These are phyloP conservation scores for Royoungia palumana DNA, from an alignment of 768 basidiomycete species.

Conservation along the genomic window DNA sequence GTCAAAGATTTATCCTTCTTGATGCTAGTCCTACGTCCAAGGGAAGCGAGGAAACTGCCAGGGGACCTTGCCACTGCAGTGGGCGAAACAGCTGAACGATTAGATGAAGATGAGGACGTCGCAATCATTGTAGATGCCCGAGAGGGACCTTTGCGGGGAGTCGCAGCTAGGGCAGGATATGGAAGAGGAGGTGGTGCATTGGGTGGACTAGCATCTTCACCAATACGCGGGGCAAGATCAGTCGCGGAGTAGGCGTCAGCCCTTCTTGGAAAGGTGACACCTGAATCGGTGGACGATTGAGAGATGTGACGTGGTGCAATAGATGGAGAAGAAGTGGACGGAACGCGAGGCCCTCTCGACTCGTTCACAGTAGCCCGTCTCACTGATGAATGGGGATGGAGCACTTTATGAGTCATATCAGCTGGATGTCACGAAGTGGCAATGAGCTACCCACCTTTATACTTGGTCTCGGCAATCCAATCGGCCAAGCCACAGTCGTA, in stretches of 20 bases:
- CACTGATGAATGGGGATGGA: slow-evolving; percentile 19
- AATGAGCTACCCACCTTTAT: slow-evolving; percentile 43
- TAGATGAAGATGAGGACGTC: slow-evolving; percentile 45
- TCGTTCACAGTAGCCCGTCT: slow-evolving; percentile 28
- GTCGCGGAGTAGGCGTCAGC: slow-evolving; percentile 78
- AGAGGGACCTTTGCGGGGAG: slow-evolving; percentile 24
- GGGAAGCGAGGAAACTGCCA: slow-evolving; percentile 70
- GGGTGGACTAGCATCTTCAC: slow-evolving; percentile 49
- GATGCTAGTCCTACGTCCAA: slow-evolving; percentile 67
- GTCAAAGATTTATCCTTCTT: slow-evolving; percentile 35
- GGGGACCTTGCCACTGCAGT: slow-evolving; percentile 39
- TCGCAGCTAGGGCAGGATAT: slow-evolving; percentile 64
- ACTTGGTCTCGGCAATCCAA: slow-evolving; percentile 63
- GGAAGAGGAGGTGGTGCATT: slow-evolving; percentile 61
- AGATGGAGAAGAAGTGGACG: slow-evolving; percentile 42
- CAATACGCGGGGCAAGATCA: slow-evolving; percentile 54
- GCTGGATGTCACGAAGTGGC: background rate
- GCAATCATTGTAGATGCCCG: slow-evolving; percentile 33
- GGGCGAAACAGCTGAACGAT: slow-evolving; percentile 44
- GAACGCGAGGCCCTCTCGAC: slow-evolving; percentile 23
- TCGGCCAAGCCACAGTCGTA: slow-evolving; percentile 74
- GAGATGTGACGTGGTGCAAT: slow-evolving; percentile 67
- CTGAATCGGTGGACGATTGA: slow-evolving; percentile 67
- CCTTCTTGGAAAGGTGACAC: slow-evolving; percentile 75
- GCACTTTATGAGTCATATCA: slow-evolving; percentile 11